Conservation (phyloP, 768 basidiomycete genomes). For the Amanita brunnescens region DNA sequence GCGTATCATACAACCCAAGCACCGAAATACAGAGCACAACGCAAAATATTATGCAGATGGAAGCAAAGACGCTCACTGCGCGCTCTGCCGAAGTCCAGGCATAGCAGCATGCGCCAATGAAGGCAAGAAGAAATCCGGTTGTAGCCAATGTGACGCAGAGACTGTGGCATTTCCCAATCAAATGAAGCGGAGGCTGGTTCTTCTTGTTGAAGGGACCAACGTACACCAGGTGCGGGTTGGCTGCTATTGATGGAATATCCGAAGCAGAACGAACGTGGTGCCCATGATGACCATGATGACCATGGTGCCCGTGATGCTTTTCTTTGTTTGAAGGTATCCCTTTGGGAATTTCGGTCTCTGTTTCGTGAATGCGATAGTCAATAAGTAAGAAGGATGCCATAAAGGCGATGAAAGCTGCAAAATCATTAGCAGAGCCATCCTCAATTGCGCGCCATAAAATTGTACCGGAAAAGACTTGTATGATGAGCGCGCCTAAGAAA, state of each 20-base stretch:
- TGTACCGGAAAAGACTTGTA: constrained; percentile 3
- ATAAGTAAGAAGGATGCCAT: constrained; percentile 3
- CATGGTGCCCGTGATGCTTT: not conserved
- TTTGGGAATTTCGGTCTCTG: constrained; percentile 1
- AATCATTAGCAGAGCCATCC: not conserved
- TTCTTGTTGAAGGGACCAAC: not conserved
- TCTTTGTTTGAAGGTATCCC: not conserved
- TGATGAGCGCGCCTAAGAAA: constrained; percentile 1
- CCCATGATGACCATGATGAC: not conserved
- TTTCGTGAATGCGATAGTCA: constrained; percentile 6
- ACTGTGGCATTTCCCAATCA: constrained; percentile 2
- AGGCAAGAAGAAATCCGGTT: not conserved
- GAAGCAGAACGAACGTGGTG: not conserved
- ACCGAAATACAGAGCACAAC: not conserved
- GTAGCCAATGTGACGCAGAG: constrained; percentile 1
- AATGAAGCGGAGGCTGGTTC: constrained; percentile 3
- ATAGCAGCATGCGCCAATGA: constrained; percentile 1
- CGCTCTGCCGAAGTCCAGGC: not conserved
- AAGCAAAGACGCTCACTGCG: not conserved
- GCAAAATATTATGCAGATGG: constrained; percentile 2
- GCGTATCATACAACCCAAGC: not conserved
- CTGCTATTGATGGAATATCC: not conserved
- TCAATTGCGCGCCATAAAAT: not conserved
- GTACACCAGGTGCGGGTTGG: constrained; percentile 1
- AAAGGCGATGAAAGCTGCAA: not conserved